Conservation (phyloP, 305 asterid genomes). For the Fraxinus velutina region DNA sequence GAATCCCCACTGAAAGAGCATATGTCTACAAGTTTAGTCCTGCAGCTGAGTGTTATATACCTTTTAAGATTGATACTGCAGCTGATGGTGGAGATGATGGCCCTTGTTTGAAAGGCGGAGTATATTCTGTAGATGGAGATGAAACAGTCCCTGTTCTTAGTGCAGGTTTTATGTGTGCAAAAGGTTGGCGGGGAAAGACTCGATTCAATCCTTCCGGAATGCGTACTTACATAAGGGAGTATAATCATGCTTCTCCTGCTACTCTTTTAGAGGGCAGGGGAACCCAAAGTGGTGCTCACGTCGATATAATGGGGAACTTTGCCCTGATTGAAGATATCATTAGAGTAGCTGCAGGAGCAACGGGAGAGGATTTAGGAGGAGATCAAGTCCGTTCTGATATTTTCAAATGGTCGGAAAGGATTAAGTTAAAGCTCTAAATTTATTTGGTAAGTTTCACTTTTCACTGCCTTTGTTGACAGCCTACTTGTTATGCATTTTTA, state of each 20-base stretch:
- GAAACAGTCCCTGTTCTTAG: slow-evolving; percentile 81
- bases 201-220: slow-evolving; percentile 82
- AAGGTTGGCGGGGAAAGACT: slow-evolving; percentile 80
- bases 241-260: slow-evolving; percentile 67
- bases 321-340: slow-evolving; percentile 74
- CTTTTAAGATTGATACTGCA: slow-evolving; percentile 73
- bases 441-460: slow-evolving; percentile 31
- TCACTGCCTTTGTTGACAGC: not conserved
- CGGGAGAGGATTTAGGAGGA: slow-evolving; percentile 74
- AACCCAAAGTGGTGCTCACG: slow-evolving; percentile 86
- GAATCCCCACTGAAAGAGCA: slow-evolving; percentile 75
- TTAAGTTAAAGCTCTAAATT: slow-evolving; percentile 51
- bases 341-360: slow-evolving; percentile 81
- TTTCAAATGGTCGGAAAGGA: slow-evolving; percentile 74
- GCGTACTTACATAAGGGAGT: slow-evolving; percentile 61
- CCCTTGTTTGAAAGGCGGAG: slow-evolving; percentile 74
- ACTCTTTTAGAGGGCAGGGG: slow-evolving; percentile 82
- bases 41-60: slow-evolving; percentile 64
- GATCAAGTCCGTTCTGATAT: slow-evolving; percentile 71
- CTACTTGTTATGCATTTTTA: not conserved
- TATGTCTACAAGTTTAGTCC: slow-evolving; percentile 69
- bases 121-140: slow-evolving; percentile 71
- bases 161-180: slow-evolving; percentile 78
- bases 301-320: slow-evolving; percentile 83
- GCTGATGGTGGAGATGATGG: slow-evolving; percentile 60